These are phyloP conservation scores for Carpinus fangiana DNA, from an alignment of 306 rosid species.

Conservation along the genomic window DNA sequence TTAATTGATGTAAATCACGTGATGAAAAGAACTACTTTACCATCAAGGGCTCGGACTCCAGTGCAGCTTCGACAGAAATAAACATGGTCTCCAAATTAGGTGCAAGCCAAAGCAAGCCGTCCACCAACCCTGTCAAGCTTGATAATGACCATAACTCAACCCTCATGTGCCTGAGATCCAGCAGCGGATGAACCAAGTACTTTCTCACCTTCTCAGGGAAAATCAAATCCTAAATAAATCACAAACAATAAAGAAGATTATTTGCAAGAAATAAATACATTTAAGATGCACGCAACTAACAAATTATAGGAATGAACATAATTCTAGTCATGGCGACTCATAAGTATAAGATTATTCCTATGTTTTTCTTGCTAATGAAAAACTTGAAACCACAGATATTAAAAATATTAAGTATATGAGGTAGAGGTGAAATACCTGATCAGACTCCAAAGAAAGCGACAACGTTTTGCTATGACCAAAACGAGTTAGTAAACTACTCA, in stretches of 20 bases:
- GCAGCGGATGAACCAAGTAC: background rate
- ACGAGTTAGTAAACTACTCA: background rate
- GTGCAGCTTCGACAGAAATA: too few species aligned
- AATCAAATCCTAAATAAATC: background rate
- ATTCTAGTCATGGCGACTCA: too few species aligned
- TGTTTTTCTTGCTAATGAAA: too few species aligned
- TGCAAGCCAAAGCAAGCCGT: too few species aligned
- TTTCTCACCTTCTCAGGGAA: background rate
- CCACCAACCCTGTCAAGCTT: background rate
- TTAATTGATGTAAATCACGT: too few species aligned
- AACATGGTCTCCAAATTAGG: too few species aligned
- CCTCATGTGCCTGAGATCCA: background rate
- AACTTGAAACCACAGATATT: background rate
- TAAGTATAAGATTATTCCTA: too few species aligned
- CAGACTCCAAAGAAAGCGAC: too few species aligned
- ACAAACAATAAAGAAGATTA: background rate
- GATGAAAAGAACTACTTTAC: too few species aligned
- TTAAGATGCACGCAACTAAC: background rate
- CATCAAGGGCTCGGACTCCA: too few species aligned
- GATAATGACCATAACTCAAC: background rate
- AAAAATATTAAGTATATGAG: background rate
- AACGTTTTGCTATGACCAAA: slow-evolving; percentile 15
- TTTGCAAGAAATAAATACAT: background rate
- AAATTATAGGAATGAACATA: background rate
- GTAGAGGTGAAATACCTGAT: background rate